These are phyloP conservation scores for Venturia pyrina DNA, from an alignment of 2,329 filamentous ascomycete species.

Conservation along the genomic window DNA sequence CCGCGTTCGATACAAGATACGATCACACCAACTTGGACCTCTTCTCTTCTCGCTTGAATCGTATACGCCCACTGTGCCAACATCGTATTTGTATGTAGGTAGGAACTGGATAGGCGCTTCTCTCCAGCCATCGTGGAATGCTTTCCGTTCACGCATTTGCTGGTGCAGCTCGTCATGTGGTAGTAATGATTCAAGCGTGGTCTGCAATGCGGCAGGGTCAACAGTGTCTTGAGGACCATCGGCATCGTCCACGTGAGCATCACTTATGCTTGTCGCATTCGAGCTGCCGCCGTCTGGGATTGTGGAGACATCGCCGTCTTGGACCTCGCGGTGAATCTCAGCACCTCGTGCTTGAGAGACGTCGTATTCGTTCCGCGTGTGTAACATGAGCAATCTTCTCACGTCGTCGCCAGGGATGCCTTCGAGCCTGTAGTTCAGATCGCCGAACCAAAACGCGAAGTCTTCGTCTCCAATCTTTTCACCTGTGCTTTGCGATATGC, in stretches of 20 bases:
- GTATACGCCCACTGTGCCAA: conserved; percentile 85
- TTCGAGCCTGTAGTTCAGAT: conserved; percentile 88
- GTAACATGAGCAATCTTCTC: conserved; percentile 68
- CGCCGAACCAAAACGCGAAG: conserved; percentile 91
- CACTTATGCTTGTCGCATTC: background rate
- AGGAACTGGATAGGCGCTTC: conserved; percentile 83
- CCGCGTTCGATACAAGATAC: conserved; percentile 76
- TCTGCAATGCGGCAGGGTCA: conserved; percentile 79
- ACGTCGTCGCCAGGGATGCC: conserved; percentile 87
- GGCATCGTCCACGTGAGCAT: conserved; percentile 23
- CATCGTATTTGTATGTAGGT: conserved; percentile 95
- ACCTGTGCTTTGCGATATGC: conserved; percentile 46
- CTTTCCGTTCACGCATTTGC: conserved; percentile 64
- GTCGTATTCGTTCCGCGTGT: conserved; percentile 70
- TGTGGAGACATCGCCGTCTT: background rate
- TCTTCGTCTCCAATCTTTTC: conserved; percentile 79
- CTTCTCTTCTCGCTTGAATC: conserved; percentile 93
- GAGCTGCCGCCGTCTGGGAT: background rate
- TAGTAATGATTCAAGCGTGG: conserved; percentile 75
- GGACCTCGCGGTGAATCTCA: background rate
- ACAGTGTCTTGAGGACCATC: conserved; percentile 25
- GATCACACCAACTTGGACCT: conserved; percentile 93
- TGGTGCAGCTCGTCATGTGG: conserved; percentile 79
- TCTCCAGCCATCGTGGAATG: conserved; percentile 83
- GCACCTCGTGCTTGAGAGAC: conserved; percentile 19